A percentile compares a stretch with the other conserved stretches of the same genome.
Conservation (phyloP, 148 eudicot species). For the Rhododendron mucronatum region DNA sequence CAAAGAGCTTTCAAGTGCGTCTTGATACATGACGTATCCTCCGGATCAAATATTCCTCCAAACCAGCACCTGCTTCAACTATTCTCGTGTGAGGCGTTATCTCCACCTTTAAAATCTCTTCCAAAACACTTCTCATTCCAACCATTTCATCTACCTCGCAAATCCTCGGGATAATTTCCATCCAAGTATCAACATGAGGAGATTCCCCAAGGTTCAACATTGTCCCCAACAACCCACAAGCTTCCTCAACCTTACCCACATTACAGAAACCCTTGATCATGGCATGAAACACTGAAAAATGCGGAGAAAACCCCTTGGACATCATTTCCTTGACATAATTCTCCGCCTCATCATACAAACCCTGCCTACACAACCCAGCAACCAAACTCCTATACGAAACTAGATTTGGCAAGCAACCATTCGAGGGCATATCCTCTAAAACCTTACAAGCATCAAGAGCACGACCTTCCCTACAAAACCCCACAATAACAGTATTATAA, state of each 20-base stretch:
- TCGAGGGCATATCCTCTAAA: conserved; percentile 64
- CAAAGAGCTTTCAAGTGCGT: conserved; percentile 17
- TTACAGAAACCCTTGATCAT: conserved; percentile 63
- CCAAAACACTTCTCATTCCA: conserved; percentile 25
- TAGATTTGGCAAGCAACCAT: conserved; percentile 80
- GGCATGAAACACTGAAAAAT: conserved; percentile 67
- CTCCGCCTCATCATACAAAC: conserved; percentile 66
- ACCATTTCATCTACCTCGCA: conserved; percentile 45
- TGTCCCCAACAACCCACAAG: conserved; percentile 47
- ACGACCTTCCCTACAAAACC: conserved; percentile 69
- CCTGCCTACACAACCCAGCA: conserved; percentile 72
- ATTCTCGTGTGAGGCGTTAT: conserved; percentile 50
- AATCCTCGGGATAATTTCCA: conserved; percentile 53
- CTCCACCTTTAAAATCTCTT: conserved; percentile 56
- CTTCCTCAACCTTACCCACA: conserved; percentile 66
- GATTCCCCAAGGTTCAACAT: conserved; percentile 47
- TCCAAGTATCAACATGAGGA: conserved; percentile 66
- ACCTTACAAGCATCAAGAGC: conserved; percentile 75
- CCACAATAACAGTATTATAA: conserved; percentile 70
- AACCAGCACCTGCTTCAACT: conserved; percentile 58
- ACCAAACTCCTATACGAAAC: conserved; percentile 75
- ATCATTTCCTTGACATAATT: conserved; percentile 57
- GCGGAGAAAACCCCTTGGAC: conserved; percentile 67
- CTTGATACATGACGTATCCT: conserved; percentile 36
- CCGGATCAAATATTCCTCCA: conserved; percentile 56